These are phyloP conservation scores for Leccinum disarticulatum DNA, from an alignment of 768 basidiomycete genomes.

Conservation along the genomic window DNA sequence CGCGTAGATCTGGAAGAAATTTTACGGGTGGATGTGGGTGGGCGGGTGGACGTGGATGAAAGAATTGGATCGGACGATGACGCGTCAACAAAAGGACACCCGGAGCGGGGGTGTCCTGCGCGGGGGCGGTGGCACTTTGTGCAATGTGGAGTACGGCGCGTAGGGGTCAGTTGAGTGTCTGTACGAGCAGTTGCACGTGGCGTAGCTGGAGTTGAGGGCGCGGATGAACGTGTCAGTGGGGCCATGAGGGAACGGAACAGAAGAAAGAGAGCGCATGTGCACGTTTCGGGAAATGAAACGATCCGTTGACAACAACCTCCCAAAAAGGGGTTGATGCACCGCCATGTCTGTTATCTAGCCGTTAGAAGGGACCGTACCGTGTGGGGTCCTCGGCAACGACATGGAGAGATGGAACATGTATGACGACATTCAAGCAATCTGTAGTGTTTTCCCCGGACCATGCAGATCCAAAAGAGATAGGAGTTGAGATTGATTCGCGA, in stretches of 20 bases:
- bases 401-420: background rate
- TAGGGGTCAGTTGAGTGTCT: slow-evolving; percentile 23
- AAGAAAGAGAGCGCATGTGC: background rate
- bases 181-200: slow-evolving; percentile 13
- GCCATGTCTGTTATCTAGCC: background rate
- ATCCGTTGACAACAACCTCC: background rate
- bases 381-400: background rate
- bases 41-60: slow-evolving; percentile 12
- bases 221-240: slow-evolving; percentile 30
- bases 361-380: background rate
- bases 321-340: background rate
- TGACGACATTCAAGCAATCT: background rate
- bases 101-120: slow-evolving; percentile 61
- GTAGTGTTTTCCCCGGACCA: background rate
- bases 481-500: slow-evolving; percentile 2
- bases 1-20: slow-evolving; percentile 1
- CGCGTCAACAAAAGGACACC: slow-evolving; percentile 50
- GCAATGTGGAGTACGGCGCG: slow-evolving; percentile 55
- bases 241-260: slow-evolving; percentile 11
- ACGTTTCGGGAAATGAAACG: slow-evolving; percentile 1
- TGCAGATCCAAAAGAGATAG: background rate
- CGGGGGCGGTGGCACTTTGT: slow-evolving; percentile 54
- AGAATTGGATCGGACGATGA: slow-evolving; percentile 9
- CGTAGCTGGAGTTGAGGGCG: slow-evolving; percentile 31
- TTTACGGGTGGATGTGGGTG: background rate